A percentile compares a stretch with the other conserved stretches of the same genome.
Evolutionary conservation across 2,329 filamentous ascomycete species (phyloP).

Genomic region (Pseudocercospora eumusae): DNA sequence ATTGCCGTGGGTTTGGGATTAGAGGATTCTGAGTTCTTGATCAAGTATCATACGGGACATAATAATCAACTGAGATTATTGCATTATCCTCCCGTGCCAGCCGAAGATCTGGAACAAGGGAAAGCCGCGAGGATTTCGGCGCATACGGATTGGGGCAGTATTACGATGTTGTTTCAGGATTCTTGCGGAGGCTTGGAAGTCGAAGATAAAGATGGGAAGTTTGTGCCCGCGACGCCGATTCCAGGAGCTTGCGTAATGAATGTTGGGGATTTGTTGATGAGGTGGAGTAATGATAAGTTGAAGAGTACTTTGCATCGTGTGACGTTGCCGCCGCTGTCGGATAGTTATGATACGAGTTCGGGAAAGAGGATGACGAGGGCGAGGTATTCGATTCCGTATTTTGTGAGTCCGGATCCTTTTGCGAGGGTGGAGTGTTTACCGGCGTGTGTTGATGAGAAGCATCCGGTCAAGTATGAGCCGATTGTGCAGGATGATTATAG

Average conservation of each 20-base stretch:
- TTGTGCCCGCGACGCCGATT: conserved; percentile 44
- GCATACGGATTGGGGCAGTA: conserved; percentile 48
- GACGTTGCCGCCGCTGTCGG: conserved; percentile 35
- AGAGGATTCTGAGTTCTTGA: conserved; percentile 17
- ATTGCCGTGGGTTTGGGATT: conserved; percentile 41
- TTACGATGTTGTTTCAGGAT: conserved; percentile 45
- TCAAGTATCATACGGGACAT: conserved; percentile 27
- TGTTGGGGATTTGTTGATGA: conserved; percentile 45
- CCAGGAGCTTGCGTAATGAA: conserved; percentile 46
- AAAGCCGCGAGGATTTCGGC: conserved; percentile 42
- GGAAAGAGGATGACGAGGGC: conserved; percentile 43
- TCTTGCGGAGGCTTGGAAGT: conserved; percentile 42
- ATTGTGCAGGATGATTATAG: conserved; percentile 44
- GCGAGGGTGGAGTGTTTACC: conserved; percentile 38
- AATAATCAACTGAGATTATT: conserved; percentile 38
- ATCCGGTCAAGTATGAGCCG: conserved; percentile 44
- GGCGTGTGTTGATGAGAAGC: conserved; percentile 34
- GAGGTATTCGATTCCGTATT: conserved; percentile 48
- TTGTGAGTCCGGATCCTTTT: conserved; percentile 43
- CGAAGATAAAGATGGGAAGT: conserved; percentile 46
- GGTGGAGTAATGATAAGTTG: conserved; percentile 46
- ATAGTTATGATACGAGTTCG: conserved; percentile 22
- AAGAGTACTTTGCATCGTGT: conserved; percentile 47
- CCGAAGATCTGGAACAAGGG: conserved; percentile 37
- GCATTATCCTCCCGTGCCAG: conserved; percentile 44